A percentile compares a stretch with the other conserved stretches of the same genome.
Conservation (phyloP, 371 early-diverging fungal species). For the Capniomyces stellatus region DNA sequence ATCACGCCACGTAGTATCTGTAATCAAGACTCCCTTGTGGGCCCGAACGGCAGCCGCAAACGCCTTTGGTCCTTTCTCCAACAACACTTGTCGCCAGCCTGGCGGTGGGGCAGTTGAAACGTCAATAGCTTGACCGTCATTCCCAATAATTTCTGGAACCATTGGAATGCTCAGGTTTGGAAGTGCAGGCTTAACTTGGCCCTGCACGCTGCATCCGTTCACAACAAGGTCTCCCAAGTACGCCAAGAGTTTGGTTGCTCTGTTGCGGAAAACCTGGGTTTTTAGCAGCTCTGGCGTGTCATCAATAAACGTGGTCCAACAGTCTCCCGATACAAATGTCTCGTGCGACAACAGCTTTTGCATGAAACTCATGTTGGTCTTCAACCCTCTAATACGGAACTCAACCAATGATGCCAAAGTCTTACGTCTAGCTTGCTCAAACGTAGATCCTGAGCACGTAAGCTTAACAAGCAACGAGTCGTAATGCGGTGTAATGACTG, state of each 20-base stretch:
- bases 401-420: slow-evolving; percentile 72
- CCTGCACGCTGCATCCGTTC: slow-evolving; percentile 81
- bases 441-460: slow-evolving; percentile 69
- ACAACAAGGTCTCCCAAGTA: slow-evolving; percentile 81
- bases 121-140: slow-evolving; percentile 27
- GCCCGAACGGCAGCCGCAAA: slow-evolving; percentile 79
- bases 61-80: slow-evolving; percentile 67
- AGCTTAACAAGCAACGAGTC: slow-evolving; percentile 92
- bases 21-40: slow-evolving; percentile 70
- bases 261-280: slow-evolving; percentile 50
- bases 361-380: slow-evolving; percentile 89
- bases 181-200: slow-evolving; percentile 39
- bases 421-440: slow-evolving; percentile 72
- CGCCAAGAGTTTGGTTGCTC: slow-evolving; percentile 69
- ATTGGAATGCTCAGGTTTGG: slow-evolving; percentile 29
- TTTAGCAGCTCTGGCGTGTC: slow-evolving; percentile 79
- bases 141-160: slow-evolving; percentile 33
- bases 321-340: slow-evolving; percentile 49
- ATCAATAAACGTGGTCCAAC: slow-evolving; percentile 95
- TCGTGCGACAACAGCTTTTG: slow-evolving; percentile 65
- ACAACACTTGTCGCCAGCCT: slow-evolving; percentile 78
- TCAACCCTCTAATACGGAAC: slow-evolving; percentile 90
- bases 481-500: slow-evolving; percentile 82
- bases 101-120: slow-evolving; percentile 30
- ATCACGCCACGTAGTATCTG: slow-evolving; percentile 91